These are phyloP conservation scores for Pythium dissimile DNA, from an alignment of 352 stramenopile species.

Conservation along the genomic window DNA sequence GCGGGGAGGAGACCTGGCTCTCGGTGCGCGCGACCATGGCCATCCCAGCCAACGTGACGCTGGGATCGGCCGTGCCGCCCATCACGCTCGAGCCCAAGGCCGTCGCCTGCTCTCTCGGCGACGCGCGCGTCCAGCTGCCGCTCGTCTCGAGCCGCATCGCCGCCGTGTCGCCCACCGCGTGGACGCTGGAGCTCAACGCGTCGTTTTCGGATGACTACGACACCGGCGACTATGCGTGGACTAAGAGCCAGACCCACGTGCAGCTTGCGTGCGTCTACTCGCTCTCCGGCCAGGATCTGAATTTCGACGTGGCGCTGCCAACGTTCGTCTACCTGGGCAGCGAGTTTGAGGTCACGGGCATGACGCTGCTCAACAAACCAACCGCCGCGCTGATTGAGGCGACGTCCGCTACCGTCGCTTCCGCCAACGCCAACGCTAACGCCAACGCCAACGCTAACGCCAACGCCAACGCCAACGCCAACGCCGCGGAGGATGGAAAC, in stretches of 20 bases:
- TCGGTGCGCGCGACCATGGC: slow-evolving; percentile 10
- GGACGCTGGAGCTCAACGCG: slow-evolving; percentile 13
- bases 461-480: neutral
- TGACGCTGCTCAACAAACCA: slow-evolving; percentile 24
- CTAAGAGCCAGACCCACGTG: neutral
- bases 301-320: slow-evolving; percentile 12
- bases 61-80: neutral
- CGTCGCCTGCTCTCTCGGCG: slow-evolving; percentile 8
- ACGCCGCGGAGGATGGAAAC: too few species aligned
- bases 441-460: neutral
- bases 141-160: slow-evolving; percentile 5
- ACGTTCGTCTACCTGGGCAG: slow-evolving; percentile 10
- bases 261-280: slow-evolving; percentile 12
- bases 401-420: slow-evolving; percentile 2
- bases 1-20: slow-evolving; percentile 19
- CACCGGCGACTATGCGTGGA: slow-evolving; percentile 6
- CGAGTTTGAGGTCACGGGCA: slow-evolving; percentile 16
- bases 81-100: slow-evolving; percentile 8
- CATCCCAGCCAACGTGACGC: slow-evolving; percentile 4
- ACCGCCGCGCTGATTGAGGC: neutral
- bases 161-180: slow-evolving; percentile 1
- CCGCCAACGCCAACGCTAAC: slow-evolving; percentile 1
- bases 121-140: slow-evolving; percentile 7
- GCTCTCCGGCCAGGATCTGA: neutral
- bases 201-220: slow-evolving; percentile 19